Percentiles rank a stretch among this genome's conserved stretches.
These are phyloP conservation scores for Aureobasidium vineae DNA, from an alignment of 2,329 filamentous ascomycete species.

Conservation along the genomic window DNA sequence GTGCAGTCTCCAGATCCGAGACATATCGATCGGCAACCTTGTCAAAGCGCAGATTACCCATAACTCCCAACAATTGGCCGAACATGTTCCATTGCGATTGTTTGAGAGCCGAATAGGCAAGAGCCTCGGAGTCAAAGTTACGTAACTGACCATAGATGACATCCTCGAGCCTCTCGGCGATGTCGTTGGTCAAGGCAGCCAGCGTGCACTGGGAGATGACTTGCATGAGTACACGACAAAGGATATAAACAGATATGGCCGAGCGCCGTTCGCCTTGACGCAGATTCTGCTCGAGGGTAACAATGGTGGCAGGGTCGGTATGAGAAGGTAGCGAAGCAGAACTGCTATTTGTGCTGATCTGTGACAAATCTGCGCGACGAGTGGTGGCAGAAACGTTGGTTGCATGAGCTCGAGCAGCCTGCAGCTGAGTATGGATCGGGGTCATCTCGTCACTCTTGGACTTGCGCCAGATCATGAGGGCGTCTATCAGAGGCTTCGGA, in stretches of 20 bases:
- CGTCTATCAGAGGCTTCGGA: conserved; percentile 92
- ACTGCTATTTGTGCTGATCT: conserved; percentile 27
- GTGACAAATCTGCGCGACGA: conserved; percentile 26
- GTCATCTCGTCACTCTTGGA: conserved; percentile 84
- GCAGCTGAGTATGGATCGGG: conserved; percentile 36
- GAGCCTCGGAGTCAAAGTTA: conserved; percentile 77
- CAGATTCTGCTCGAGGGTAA: conserved; percentile 35
- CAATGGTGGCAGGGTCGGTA: conserved; percentile 27
- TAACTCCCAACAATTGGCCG: conserved; percentile 86
- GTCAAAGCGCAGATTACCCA: conserved; percentile 89
- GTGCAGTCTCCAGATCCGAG: conserved; percentile 71
- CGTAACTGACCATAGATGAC: conserved; percentile 97
- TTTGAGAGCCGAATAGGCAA: conserved; percentile 74
- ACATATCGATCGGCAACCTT: conserved; percentile 82
- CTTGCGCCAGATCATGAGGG: conserved; percentile 97
- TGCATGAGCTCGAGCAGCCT: conserved; percentile 3
- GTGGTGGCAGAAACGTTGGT: conserved; percentile 19
- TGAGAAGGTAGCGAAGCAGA: conserved; percentile 23
- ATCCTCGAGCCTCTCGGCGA: conserved; percentile 89
- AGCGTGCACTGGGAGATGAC: conserved; percentile 89
- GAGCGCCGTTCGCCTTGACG: conserved; percentile 69
- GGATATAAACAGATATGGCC: conserved; percentile 91
- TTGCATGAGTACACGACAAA: conserved; percentile 90
- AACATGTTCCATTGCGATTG: conserved; percentile 97
- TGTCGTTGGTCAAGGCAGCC: conserved; percentile 77